Evolutionary conservation across 2,329 filamentous ascomycete genomes (phyloP).

Genomic region (Apiospora rasikravindrae): DNA sequence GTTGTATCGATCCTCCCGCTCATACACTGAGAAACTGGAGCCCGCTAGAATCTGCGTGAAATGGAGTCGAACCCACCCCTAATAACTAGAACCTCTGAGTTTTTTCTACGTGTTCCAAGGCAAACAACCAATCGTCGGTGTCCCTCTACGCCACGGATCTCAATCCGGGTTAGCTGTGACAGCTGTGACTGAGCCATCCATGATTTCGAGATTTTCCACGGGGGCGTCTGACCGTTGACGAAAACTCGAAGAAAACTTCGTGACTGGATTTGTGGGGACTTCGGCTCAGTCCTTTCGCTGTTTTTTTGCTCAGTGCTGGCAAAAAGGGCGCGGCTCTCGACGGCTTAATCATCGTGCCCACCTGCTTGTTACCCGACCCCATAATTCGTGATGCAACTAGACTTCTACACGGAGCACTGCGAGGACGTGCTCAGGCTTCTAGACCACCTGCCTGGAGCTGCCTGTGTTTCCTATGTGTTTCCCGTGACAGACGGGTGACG

Average conservation of each 20-base stretch:
- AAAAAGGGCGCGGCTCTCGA: neutral
- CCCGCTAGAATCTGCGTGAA: conserved; percentile 1
- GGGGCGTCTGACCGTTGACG: neutral
- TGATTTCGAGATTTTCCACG: neutral
- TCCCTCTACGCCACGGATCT: neutral
- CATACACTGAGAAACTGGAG: neutral
- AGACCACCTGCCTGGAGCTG: neutral
- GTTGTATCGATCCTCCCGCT: neutral
- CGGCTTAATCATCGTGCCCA: conserved; percentile 3
- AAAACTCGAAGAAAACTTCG: neutral
- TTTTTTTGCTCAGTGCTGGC: neutral
- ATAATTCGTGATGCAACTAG: neutral
- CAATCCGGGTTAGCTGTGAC: neutral
- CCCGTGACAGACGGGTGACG: neutral
- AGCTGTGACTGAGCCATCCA: neutral
- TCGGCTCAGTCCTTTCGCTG: neutral
- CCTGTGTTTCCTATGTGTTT: neutral
- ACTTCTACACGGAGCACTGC: neutral
- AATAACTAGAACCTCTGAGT: neutral
- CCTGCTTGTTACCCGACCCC: neutral
- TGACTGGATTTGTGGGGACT: neutral
- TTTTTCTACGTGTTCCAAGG: neutral
- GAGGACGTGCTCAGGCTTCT: neutral
- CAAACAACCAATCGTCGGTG: neutral
- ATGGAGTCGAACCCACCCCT: conserved; percentile 8